Base-by-base conservation (phyloP, 306 rosid genomes). In the Acacia confusa region DNA sequence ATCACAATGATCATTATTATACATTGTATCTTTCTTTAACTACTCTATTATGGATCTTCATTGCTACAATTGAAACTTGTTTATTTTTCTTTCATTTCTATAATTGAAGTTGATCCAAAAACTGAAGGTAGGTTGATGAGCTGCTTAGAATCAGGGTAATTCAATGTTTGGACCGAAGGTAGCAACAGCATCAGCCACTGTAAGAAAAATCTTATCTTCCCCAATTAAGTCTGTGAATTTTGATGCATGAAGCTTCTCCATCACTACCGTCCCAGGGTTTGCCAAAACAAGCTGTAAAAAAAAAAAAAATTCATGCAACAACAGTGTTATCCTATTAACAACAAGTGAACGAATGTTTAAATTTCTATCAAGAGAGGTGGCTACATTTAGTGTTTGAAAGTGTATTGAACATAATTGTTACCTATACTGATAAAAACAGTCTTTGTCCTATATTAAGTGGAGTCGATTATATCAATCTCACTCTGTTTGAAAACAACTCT, bases 201-300 rank as follows among this genome's bases (percentile, higher is more conserved):
- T 83, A 0, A 86, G 85, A 72, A 93, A 93, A 70, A 95, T 89
- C 78, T 85, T 92, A 50, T 85, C 82, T 72, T 87, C 88, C 3
- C 99, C 99, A 10, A 93, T 85, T 12, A 88, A 1, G 1, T 79
- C 70, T 3, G 86, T 68, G 19, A 91, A 90, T 15, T 86, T n/a
- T 7, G 98, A 89, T 36, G 90, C 89, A 11, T 89, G 57, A 47
- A 95, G 87, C 85, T 91, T 92, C 86, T 88, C 97, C n/a, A 80
- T 89, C n/a, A 95, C 97, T 25, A 84, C 63, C 34, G 92, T 86
- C 11, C 95, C 97, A 10, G 97, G 97, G 72, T 95, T 95, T 72
- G 97, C 97, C 76, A 95, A 57, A 13, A 83, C 79, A 72, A 95
- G 93, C 92, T 86, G 91, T 32, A 2, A 27, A 27, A 30, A 30